A percentile compares a stretch with the other conserved stretches of the same genome.
Conservation (phyloP, 108 stramenopile genomes). For the Nannochloropsis salina region DNA sequence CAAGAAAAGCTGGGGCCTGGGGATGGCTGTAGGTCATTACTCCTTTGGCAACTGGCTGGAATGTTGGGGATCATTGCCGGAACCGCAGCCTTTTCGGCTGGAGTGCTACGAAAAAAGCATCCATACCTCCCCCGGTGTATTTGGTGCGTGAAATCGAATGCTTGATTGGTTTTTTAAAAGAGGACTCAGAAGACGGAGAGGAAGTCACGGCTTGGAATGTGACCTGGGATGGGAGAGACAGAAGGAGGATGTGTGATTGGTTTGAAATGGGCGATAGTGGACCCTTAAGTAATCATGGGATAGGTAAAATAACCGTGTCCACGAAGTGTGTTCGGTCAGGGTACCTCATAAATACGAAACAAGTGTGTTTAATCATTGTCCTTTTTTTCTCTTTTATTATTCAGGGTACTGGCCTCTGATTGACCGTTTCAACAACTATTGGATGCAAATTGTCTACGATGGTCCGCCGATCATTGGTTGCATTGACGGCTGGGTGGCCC, state of each 20-base stretch:
- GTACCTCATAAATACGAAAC: not conserved
- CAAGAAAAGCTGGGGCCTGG: not conserved
- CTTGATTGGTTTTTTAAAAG: no score
- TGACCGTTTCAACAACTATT: conserved; percentile 15
- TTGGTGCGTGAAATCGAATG: not conserved
- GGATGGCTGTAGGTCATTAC: not conserved
- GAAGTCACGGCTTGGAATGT: not conserved
- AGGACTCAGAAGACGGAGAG: no score
- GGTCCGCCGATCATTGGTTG: not conserved
- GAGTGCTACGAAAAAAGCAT: not conserved
- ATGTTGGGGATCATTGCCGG: conserved; percentile 6
- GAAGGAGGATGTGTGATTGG: not conserved
- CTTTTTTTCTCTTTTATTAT: not conserved
- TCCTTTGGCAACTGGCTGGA: not conserved
- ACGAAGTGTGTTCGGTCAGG: not conserved
- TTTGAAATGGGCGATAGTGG: no score
- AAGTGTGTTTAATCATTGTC: not conserved
- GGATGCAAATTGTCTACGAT: not conserved
- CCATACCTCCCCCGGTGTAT: not conserved
- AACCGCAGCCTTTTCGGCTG: conserved; percentile 4
- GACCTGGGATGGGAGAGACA: not conserved
- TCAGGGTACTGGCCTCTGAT: conserved; percentile 6
- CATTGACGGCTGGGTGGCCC: conserved; percentile 16
- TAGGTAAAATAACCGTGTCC: no score
- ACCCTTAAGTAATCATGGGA: no score